Percentiles rank a stretch among this genome's conserved stretches.
These are phyloP conservation scores for Cicer chorassanicum DNA, from an alignment of 306 rosid genomes.

Conservation along the genomic window DNA sequence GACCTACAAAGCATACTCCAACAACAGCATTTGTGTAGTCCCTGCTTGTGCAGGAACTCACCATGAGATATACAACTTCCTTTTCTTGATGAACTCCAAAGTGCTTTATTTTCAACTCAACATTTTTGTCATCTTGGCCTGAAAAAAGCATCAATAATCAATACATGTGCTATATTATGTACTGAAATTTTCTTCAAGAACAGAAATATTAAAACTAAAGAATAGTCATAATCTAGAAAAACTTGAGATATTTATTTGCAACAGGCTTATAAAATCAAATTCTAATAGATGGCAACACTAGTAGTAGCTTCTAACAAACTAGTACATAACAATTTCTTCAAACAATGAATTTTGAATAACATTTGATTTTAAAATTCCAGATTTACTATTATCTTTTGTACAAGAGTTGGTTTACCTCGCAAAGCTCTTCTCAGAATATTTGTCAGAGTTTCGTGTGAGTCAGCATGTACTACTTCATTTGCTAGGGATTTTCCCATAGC, in stretches of 20 bases:
- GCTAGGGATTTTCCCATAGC: conserved; percentile 78
- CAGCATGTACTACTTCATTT: conserved; percentile 64
- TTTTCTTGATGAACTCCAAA: conserved; percentile 52
- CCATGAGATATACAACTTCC: conserved; percentile 58
- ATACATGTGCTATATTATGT: no score
- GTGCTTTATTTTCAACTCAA: conserved; percentile 65
- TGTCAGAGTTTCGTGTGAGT: conserved; percentile 56
- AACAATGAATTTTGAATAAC: conserved; percentile 11
- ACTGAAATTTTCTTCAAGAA: conserved; percentile 3
- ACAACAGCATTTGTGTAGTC: conserved; percentile 61
- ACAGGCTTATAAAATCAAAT: not conserved
- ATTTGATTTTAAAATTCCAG: conserved; percentile 27
- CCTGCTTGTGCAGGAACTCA: conserved; percentile 76
- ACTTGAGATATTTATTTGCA: no score
- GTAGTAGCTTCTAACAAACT: conserved; percentile 15
- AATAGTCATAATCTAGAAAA: no score
- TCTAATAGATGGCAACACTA: conserved; percentile 7
- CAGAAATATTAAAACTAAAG: conserved; percentile 3
- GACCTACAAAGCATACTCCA: conserved; percentile 84
- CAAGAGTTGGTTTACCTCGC: conserved; percentile 60
- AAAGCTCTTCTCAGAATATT: conserved; percentile 58
- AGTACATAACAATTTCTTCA: not conserved
- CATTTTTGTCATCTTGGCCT: conserved; percentile 77
- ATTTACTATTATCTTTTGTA: not conserved
- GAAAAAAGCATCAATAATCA: conserved; percentile 21